Percentiles rank a stretch among this genome's conserved stretches.
Conservation (phyloP, 2,329 filamentous ascomycete genomes). For the Waltergamsia citrina region DNA sequence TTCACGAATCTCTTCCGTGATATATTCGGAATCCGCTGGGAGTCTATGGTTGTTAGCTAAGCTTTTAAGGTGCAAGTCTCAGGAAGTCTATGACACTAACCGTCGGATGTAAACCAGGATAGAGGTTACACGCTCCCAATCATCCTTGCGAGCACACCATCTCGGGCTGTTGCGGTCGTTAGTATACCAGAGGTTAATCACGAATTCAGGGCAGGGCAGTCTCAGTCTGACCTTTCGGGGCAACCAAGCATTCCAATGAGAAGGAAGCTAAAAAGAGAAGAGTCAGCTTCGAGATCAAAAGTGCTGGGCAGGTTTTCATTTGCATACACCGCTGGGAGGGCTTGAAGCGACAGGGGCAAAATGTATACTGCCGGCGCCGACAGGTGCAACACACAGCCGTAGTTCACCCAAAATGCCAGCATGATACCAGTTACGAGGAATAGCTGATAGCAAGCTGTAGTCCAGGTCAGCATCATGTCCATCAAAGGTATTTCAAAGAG, state of each 20-base stretch:
- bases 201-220: too few relatives aligned
- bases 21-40: conserved; percentile 41
- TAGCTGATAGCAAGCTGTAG: conserved; percentile 34
- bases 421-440: conserved; percentile 34
- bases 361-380: conserved; percentile 40
- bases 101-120: conserved; percentile 42
- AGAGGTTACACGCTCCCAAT: conserved; percentile 52
- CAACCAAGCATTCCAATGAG: too few relatives aligned
- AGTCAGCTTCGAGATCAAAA: too few relatives aligned
- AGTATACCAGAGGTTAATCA: too few relatives aligned
- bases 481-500: neutral
- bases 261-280: too few relatives aligned
- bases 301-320: too few relatives aligned
- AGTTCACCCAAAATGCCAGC: conserved; percentile 39
- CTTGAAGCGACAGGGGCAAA: conserved; percentile 55
- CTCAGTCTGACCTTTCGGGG: too few relatives aligned
- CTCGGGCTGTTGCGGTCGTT: conserved; percentile 54
- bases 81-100: conserved; percentile 2
- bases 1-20: conserved; percentile 49
- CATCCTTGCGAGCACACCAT: conserved; percentile 57
- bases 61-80: conserved; percentile 2
- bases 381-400: conserved; percentile 36
- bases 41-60: conserved; percentile 26
- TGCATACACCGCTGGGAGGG: conserved; percentile 50
- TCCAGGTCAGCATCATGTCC: conserved; percentile 1